Conservation (phyloP, 2,329 filamentous ascomycete species). For the Leptographium wingfieldii region DNA sequence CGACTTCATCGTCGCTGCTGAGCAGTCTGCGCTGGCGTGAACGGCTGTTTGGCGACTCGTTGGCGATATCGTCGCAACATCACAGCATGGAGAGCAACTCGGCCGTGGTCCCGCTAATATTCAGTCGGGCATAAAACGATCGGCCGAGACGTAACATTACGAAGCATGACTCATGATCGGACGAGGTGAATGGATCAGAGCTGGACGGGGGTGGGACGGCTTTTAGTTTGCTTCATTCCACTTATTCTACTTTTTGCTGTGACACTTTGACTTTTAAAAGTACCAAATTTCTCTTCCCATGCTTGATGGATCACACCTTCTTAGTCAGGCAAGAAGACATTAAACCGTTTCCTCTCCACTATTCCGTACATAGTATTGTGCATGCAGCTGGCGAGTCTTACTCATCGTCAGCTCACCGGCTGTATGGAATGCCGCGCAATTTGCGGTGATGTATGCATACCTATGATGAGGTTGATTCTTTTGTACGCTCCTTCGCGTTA, state of each 20-base stretch:
- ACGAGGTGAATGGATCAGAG: neutral
- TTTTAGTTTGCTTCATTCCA: neutral
- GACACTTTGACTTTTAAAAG: no score
- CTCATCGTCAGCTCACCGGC: no score
- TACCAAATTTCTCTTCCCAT: no score
- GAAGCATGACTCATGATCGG: neutral
- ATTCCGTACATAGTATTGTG: no score
- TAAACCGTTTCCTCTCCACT: no score
- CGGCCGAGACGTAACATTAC: neutral
- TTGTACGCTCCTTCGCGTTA: no score
- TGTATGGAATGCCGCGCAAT: no score
- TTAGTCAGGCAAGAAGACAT: no score
- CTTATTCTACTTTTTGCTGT: neutral
- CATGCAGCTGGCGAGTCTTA: no score
- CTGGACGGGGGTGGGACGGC: neutral
- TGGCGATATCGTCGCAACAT: slow-evolving; percentile 14
- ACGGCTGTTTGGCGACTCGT: slow-evolving; percentile 24
- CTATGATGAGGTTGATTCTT: no score
- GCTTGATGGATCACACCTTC: no score
- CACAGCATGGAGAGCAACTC: slow-evolving; percentile 39
- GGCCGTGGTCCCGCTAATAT: slow-evolving; percentile 47
- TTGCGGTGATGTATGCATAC: no score
- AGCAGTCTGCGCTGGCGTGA: slow-evolving; percentile 27
- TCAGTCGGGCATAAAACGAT: slow-evolving; percentile 30
- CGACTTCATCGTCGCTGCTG: slow-evolving; percentile 16